Base-by-base conservation (phyloP, 768 basidiomycete genomes). In the Boletus rufocinnamomeus region DNA sequence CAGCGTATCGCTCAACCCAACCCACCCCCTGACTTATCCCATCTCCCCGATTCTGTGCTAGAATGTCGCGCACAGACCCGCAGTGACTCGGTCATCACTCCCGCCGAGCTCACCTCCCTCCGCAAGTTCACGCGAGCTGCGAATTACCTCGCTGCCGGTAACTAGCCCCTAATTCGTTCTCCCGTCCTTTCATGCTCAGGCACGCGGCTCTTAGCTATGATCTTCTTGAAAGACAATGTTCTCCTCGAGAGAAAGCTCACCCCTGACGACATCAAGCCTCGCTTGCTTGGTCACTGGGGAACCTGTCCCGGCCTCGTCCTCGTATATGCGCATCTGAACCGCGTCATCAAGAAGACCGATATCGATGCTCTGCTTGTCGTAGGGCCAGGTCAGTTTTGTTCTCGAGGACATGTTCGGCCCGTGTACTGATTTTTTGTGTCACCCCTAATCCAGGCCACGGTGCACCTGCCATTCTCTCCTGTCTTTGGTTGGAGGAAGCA, bases 391-490 rank as follows among this genome's bases (percentile, higher is more conserved):
- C 57, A 30, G 74, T 68, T 14, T 53, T 48, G 1, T 50, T 3
- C 14, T n/a, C 3, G 17, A 16, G 6, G 9, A 6, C 21, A 2
- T 21, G 1, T 44, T 4, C 7, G 11, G 14, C 37, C 9, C 23
- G 6, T 37, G 17, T 14, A 32, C 14, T 28, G 34, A 54, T n/a
- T 40, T 27, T 11, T 52, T 28, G 6, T 23, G 10, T 9, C 9
- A 19, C 17, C 23, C 1, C 50, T 50, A 4, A 44, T 43, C 2
- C 25, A 76, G 89, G 89, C 16, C 91, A 95, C 65, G 93, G 92
- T 37, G 93, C 94, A 6, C 94, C 94, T 23, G 92, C 84, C 27
- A 82, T 95, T 28, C 82, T 97, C n/a, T 82, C 93, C 11, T 87
- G 85, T 63, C 82, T 95, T 8, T 95, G 89, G 87, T 77, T 95